Conservation (phyloP, 805 yeast genomes). For the Candida glaebosa region DNA sequence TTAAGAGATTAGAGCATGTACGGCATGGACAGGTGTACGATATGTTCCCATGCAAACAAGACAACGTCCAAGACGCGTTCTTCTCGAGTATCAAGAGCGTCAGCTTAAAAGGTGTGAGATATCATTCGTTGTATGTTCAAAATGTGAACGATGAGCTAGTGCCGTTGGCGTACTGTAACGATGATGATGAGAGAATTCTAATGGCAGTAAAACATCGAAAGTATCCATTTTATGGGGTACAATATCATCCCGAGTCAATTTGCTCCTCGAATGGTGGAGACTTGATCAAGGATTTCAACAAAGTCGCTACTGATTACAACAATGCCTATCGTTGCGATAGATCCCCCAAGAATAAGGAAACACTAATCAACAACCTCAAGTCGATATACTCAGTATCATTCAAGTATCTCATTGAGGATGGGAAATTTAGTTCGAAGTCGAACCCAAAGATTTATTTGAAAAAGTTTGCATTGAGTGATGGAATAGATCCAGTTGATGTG, state of each 20-base stretch:
- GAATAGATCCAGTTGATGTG: slow-evolving; percentile 40
- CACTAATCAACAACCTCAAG: slow-evolving; percentile 1
- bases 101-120: slow-evolving; percentile 69
- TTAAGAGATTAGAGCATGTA: slow-evolving; percentile 52
- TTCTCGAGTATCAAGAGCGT: slow-evolving; percentile 5
- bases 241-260: slow-evolving; percentile 95
- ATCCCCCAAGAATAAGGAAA: slow-evolving; percentile 12
- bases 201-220: slow-evolving; percentile 74
- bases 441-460: slow-evolving; percentile 10
- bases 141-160: slow-evolving; percentile 31
- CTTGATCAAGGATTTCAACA: slow-evolving; percentile 63
- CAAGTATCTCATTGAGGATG: slow-evolving; percentile 9
- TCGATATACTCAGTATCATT: slow-evolving; percentile 3
- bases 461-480: slow-evolving; percentile 11
- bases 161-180: slow-evolving; percentile 62
- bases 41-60: slow-evolving; percentile 39
- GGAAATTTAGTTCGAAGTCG: slow-evolving; percentile 6
- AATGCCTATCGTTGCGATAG: slow-evolving; percentile 11
- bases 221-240: slow-evolving; percentile 86
- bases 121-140: slow-evolving; percentile 75
- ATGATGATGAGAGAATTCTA: slow-evolving; percentile 33
- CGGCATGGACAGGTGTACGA: slow-evolving; percentile 83
- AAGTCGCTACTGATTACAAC: slow-evolving; percentile 38
- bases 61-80: slow-evolving; percentile 24
- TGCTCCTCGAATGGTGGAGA: slow-evolving; percentile 68